These are phyloP conservation scores for Cinnamomum chago DNA, from an alignment of 164 flowering plant species.

Conservation along the genomic window DNA sequence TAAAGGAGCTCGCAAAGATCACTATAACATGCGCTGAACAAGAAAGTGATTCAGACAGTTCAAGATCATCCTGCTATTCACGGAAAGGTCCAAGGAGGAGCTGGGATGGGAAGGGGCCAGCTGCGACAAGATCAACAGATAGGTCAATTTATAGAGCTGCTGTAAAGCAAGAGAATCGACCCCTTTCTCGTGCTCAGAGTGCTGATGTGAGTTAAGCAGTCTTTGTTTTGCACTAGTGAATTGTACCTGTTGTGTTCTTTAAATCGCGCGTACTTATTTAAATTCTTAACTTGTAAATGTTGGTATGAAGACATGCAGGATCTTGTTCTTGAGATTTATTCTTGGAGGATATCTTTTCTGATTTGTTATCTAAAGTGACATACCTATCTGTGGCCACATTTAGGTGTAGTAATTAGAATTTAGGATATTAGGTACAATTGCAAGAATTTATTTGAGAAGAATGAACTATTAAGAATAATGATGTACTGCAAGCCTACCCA, in stretches of 20 bases:
- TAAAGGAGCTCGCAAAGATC: constrained; percentile 14
- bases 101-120: constrained; percentile 28
- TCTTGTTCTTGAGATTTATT: not conserved
- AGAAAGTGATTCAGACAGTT: constrained; percentile 40
- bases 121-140: constrained; percentile 21
- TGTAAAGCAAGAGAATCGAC: constrained; percentile 22
- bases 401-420: no score
- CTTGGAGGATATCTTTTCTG: not conserved
- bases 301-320: not conserved
- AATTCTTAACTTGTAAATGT: not conserved
- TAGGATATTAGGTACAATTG: no score
- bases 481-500: no score
- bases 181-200: constrained; percentile 23
- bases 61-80: constrained; percentile 22
- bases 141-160: constrained; percentile 18
- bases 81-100: constrained; percentile 32
- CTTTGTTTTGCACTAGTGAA: not conserved
- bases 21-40: constrained; percentile 25
- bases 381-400: not conserved
- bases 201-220: constrained; percentile 34
- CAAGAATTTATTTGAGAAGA: no score
- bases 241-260: not conserved
- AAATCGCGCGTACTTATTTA: not conserved
- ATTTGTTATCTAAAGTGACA: not conserved
- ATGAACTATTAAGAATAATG: no score